These are phyloP conservation scores for Cynara cardunculus DNA, from an alignment of 129 eudicot genomes.

Conservation along the genomic window DNA sequence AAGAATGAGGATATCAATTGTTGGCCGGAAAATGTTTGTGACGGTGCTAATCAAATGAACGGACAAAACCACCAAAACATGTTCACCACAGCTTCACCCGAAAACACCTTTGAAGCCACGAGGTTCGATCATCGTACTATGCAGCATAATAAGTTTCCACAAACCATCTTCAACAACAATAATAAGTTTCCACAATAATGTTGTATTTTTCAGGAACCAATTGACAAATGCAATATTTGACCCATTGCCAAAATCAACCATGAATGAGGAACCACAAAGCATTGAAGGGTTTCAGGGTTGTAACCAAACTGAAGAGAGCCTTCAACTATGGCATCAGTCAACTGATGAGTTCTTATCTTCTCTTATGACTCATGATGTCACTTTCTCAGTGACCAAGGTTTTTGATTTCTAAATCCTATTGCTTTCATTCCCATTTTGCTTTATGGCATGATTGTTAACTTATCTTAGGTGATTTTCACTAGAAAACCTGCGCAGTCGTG, in stretches of 20 bases:
- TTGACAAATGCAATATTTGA: conserved; percentile 49
- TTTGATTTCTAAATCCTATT: background rate
- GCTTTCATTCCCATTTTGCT: background rate
- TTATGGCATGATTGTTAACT: background rate
- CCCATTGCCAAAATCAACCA: conserved; percentile 39
- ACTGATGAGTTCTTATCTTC: conserved; percentile 48
- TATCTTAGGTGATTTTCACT: background rate
- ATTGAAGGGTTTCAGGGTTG: conserved; percentile 40
- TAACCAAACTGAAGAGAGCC: conserved; percentile 34
- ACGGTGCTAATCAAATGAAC: conserved; percentile 26
- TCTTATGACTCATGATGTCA: conserved; percentile 37
- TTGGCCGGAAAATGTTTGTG: conserved; percentile 34
- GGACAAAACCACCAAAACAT: conserved; percentile 36
- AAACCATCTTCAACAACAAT: background rate
- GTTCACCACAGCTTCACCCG: conserved; percentile 33
- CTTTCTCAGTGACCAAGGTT: conserved; percentile 45
- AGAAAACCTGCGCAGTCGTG: background rate
- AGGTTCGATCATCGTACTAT: conserved; percentile 29
- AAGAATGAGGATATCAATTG: conserved; percentile 40
- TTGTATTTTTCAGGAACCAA: conserved; percentile 37
- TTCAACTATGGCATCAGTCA: conserved; percentile 47
- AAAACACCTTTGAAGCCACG: conserved; percentile 34
- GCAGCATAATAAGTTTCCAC: background rate
- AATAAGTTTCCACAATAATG: background rate
- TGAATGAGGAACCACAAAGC: conserved; percentile 39